Percentiles rank a stretch among this genome's conserved stretches.
These are phyloP conservation scores for Metarhizium anisopliae DNA, from an alignment of 2,329 filamentous ascomycete genomes.

Conservation along the genomic window DNA sequence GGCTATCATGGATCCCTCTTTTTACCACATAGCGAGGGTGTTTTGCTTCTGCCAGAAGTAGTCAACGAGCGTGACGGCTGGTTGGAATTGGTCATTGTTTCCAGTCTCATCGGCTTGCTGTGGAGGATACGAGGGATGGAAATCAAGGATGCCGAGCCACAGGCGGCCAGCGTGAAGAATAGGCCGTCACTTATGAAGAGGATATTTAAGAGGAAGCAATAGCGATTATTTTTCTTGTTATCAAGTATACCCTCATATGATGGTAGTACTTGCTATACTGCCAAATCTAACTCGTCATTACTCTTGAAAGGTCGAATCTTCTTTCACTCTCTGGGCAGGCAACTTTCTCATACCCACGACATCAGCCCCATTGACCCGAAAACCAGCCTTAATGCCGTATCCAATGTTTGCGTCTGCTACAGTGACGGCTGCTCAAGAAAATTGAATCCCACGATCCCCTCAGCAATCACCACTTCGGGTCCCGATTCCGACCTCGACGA, in stretches of 20 bases:
- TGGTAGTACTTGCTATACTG: too few species aligned
- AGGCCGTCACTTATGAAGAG: not conserved
- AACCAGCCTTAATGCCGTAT: too few species aligned
- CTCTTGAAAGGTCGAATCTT: not conserved
- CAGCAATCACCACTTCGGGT: conserved; percentile 26
- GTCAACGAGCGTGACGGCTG: not conserved
- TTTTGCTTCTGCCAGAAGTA: not conserved
- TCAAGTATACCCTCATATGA: too few species aligned
- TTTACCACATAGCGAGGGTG: conserved; percentile 5
- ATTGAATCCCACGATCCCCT: conserved; percentile 43
- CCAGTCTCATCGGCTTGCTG: conserved; percentile 3
- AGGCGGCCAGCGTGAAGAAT: not conserved
- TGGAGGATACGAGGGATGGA: conserved; percentile 4
- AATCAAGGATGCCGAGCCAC: not conserved
- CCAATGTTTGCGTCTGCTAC: not conserved
- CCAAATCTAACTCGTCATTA: too few species aligned
- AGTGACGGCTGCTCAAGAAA: conserved; percentile 14
- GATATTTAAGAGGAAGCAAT: not conserved
- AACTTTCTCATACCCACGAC: too few species aligned
- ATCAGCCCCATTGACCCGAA: too few species aligned
- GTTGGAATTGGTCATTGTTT: conserved; percentile 1
- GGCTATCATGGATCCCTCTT: too few species aligned
- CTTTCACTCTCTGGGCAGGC: not conserved
- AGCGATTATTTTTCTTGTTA: not conserved
- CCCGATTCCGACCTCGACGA: conserved; percentile 17